A percentile compares a stretch with the other conserved stretches of the same genome.
Conservation (phyloP, 2,329 filamentous ascomycete species). For the Xylaria multiplex region DNA sequence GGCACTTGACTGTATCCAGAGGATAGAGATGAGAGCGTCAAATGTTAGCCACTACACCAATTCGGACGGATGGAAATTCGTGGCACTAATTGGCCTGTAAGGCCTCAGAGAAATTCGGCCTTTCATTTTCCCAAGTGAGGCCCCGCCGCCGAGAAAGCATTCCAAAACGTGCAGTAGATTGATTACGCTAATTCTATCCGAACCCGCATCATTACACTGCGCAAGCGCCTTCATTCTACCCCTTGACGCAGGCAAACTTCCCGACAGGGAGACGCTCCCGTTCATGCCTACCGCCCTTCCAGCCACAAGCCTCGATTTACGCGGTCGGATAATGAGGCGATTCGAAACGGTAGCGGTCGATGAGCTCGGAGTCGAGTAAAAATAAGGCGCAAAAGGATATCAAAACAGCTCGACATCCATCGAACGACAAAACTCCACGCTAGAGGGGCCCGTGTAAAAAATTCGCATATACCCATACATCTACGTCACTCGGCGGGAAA, state of each 20-base stretch:
- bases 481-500: conserved; percentile 1
- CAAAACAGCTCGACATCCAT: conserved; percentile 26
- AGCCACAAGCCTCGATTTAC: too few species aligned
- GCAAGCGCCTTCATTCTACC: background rate
- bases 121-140: too few species aligned
- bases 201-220: conserved; percentile 5
- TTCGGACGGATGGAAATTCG: conserved; percentile 42
- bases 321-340: background rate
- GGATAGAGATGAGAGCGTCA: conserved; percentile 47
- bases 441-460: conserved; percentile 23
- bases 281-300: background rate
- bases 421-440: conserved; percentile 33
- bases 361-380: conserved; percentile 10
- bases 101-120: too few species aligned
- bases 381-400: conserved; percentile 18
- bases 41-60: conserved; percentile 52
- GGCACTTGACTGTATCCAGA: conserved; percentile 10
- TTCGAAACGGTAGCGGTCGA: background rate
- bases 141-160: background rate
- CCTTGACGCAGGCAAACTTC: too few species aligned
- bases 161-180: conserved; percentile 14
- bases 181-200: conserved; percentile 27
- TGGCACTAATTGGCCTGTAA: too few species aligned
- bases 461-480: conserved; percentile 13
- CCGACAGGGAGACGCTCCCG: too few species aligned